Conservation (phyloP, 2,329 filamentous ascomycete genomes). For the Monilinia polystroma region DNA sequence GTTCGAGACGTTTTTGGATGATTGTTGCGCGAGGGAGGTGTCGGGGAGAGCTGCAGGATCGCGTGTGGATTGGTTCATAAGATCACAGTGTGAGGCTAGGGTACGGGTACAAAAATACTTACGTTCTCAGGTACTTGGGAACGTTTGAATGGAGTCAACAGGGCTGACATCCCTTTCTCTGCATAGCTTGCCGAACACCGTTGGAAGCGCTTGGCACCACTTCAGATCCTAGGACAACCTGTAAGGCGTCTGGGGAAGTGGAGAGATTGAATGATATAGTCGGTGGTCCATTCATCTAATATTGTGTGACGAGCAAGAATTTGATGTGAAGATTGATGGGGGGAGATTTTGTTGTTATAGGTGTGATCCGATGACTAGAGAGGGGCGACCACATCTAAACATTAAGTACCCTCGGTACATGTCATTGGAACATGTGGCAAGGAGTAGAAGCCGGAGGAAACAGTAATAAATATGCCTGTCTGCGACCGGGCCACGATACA, state of each 20-base stretch:
- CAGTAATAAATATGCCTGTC: slow-evolving; percentile 31
- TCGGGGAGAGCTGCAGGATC: slow-evolving; percentile 27
- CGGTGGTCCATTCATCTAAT: slow-evolving; percentile 19
- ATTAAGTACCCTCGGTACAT: slow-evolving; percentile 37
- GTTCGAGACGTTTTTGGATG: slow-evolving; percentile 14
- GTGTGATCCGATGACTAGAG: slow-evolving; percentile 36
- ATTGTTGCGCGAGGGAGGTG: slow-evolving; percentile 30
- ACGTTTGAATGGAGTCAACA: slow-evolving; percentile 32
- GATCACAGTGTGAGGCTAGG: slow-evolving; percentile 35
- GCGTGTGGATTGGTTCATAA: slow-evolving; percentile 35
- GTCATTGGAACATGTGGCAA: slow-evolving; percentile 34
- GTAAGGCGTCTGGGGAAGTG: slow-evolving; percentile 23
- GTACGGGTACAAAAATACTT: slow-evolving; percentile 38
- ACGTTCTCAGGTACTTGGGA: slow-evolving; percentile 35
- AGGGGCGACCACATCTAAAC: slow-evolving; percentile 27
- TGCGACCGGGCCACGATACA: slow-evolving; percentile 47
- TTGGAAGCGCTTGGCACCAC: slow-evolving; percentile 23
- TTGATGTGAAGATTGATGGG: slow-evolving; percentile 15
- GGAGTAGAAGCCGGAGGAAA: slow-evolving; percentile 30
- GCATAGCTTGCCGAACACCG: slow-evolving; percentile 33
- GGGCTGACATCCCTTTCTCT: slow-evolving; percentile 36
- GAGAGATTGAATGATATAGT: slow-evolving; percentile 22
- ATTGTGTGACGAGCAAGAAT: slow-evolving; percentile 11
- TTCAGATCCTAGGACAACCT: slow-evolving; percentile 20
- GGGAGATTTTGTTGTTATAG: slow-evolving; percentile 23